Evolutionary conservation across 1,139 yeast genomes (phyloP).

Genomic region (Blastobotrys elegans): DNA sequence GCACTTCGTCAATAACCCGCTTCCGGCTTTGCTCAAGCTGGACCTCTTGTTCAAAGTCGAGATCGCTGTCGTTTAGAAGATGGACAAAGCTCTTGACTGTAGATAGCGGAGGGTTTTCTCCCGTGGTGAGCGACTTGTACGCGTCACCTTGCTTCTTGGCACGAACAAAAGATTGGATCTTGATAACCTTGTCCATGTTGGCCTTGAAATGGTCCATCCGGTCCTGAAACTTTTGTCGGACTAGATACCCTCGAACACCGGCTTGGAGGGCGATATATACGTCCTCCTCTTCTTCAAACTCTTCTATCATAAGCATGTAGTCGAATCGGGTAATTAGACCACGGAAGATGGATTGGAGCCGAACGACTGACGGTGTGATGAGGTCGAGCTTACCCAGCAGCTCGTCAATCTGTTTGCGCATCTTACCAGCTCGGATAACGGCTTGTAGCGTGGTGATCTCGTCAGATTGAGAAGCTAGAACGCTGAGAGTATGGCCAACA

Average conservation of each 20-base stretch:
- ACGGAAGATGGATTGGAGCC: constrained; percentile 42
- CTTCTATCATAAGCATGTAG: constrained; percentile 48
- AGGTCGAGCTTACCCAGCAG: constrained; percentile 23
- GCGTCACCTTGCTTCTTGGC: constrained; percentile 68
- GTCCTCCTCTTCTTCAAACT: constrained; percentile 43
- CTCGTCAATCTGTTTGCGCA: constrained; percentile 22
- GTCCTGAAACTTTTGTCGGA: constrained; percentile 38
- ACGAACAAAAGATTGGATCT: constrained; percentile 69
- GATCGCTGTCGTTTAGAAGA: constrained; percentile 66
- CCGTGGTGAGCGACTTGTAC: constrained; percentile 63
- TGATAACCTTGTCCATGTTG: constrained; percentile 55
- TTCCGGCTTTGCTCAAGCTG: constrained; percentile 66
- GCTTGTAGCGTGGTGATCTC: constrained; percentile 27
- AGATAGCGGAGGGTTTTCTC: constrained; percentile 69
- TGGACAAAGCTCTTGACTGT: constrained; percentile 76
- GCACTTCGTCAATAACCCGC: constrained; percentile 57
- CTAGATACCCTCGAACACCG: constrained; percentile 42
- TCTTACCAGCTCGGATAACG: constrained; percentile 27
- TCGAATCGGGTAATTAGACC: constrained; percentile 48
- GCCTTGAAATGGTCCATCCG: constrained; percentile 50
- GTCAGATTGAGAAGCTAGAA: constrained; percentile 18
- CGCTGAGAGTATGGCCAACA: constrained; percentile 12
- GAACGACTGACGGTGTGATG: constrained; percentile 35
- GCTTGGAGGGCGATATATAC: constrained; percentile 48
- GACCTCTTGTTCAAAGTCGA: constrained; percentile 72